Conservation (phyloP, 805 yeast species). For the Suhomyces sp. region DNA sequence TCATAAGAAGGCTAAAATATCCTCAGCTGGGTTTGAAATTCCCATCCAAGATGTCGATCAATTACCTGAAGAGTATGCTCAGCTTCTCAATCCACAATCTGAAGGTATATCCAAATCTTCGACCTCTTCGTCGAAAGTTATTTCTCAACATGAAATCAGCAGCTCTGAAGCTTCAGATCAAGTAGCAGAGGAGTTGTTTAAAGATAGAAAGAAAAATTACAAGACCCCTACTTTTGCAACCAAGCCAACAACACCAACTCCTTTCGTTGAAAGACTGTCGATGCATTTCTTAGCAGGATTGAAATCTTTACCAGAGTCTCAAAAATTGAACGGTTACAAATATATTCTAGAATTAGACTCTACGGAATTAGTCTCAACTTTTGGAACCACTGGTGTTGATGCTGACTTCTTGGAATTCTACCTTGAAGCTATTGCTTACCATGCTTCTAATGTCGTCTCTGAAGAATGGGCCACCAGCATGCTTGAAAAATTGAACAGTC, state of each 20-base stretch:
- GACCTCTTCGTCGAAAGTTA: no score
- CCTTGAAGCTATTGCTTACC: slow-evolving; percentile 39
- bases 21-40: slow-evolving; percentile 13
- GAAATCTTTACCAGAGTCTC: slow-evolving; percentile 22
- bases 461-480: slow-evolving; percentile 18
- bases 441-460: slow-evolving; percentile 10
- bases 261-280: slow-evolving; percentile 21
- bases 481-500: slow-evolving; percentile 18
- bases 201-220: no score
- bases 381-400: slow-evolving; percentile 48
- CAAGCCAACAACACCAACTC: not conserved
- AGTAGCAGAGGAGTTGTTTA: not conserved
- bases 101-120: no score
- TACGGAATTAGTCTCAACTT: slow-evolving; percentile 27
- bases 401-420: slow-evolving; percentile 47
- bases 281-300: slow-evolving; percentile 28
- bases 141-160: no score
- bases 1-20: slow-evolving; percentile 10
- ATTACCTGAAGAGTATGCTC: slow-evolving; percentile 38
- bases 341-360: slow-evolving; percentile 35
- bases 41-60: slow-evolving; percentile 43
- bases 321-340: slow-evolving; percentile 30
- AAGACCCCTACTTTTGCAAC: not conserved
- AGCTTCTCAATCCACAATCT: not conserved
- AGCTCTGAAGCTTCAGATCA: not conserved